Percentiles rank a stretch among this genome's conserved stretches.
Conservation (phyloP, 345 rosid genomes). For the Populus ilicifolia region DNA sequence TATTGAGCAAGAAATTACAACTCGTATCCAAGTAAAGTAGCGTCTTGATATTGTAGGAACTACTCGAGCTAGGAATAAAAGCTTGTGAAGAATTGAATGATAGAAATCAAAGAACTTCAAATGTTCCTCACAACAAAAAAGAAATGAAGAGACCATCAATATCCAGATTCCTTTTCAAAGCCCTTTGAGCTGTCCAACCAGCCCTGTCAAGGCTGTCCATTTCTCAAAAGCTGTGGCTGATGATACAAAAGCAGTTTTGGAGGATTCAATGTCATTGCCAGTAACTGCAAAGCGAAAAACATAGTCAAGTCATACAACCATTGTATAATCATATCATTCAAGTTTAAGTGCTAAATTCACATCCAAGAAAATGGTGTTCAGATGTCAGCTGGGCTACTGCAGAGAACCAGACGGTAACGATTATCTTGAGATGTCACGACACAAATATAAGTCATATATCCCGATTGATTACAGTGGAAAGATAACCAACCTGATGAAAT, state of each 20-base stretch:
- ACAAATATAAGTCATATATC: background rate
- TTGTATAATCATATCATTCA: background rate
- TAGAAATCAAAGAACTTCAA: background rate
- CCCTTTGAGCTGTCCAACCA: conserved; percentile 62
- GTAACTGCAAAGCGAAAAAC: conserved; percentile 42
- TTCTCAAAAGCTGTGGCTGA: conserved; percentile 82
- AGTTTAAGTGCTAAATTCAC: no score
- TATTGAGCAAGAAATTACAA: conserved; percentile 13
- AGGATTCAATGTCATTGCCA: conserved; percentile 65
- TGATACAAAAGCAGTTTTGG: conserved; percentile 66
- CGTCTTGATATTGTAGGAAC: conserved; percentile 7
- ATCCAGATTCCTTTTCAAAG: conserved; percentile 28
- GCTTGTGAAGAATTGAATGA: background rate
- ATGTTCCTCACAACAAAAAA: background rate
- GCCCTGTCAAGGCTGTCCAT: conserved; percentile 73
- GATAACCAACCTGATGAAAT: conserved; percentile 64
- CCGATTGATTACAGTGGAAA: background rate
- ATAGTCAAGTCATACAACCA: background rate
- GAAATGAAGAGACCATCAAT: background rate
- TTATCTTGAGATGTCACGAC: background rate
- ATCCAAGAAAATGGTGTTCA: background rate
- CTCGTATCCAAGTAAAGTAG: background rate
- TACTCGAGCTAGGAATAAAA: background rate
- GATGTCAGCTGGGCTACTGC: background rate
- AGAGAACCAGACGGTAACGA: background rate